phyloP scores from a whole-genome alignment of 129 eudicot species.

The Tagetes erecta region DNA sequence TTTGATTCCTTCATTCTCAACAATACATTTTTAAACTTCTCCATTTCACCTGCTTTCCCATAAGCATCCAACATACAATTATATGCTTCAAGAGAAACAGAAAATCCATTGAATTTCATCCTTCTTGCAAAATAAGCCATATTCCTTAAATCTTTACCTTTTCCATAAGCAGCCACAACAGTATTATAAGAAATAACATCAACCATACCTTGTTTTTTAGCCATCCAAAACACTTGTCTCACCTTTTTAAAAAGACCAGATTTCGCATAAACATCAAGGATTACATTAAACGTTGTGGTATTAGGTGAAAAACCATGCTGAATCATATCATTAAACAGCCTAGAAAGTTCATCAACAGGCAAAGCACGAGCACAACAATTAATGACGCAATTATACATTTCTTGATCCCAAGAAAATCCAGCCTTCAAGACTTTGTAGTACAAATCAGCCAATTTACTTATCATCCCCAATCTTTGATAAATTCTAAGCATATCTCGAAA shows the following conservation, averaged over 20 bases:
- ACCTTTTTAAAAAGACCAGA: conserved; percentile 69
- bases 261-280: conserved; percentile 84
- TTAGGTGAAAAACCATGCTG: conserved; percentile 64
- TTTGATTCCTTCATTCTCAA: conserved; percentile 69
- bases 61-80: conserved; percentile 94
- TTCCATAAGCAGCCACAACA: conserved; percentile 78
- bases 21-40: conserved; percentile 69
- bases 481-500: conserved; percentile 86
- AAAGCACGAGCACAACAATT: conserved; percentile 94
- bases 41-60: conserved; percentile 89
- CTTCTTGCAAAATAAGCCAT: conserved; percentile 64
- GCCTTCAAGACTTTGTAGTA: conserved; percentile 76
- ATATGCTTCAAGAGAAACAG: conserved; percentile 90
- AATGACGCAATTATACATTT: conserved; percentile 87
- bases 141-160: conserved; percentile 50
- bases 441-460: conserved; percentile 60
- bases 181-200: conserved; percentile 90
- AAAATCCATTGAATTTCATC: conserved; percentile 83
- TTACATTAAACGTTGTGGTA: conserved; percentile 65
- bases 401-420: conserved; percentile 80
- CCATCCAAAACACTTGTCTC: conserved; percentile 68
- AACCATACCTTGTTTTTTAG: conserved; percentile 60
- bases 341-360: conserved; percentile 87
- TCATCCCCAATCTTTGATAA: conserved; percentile 72
- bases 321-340: conserved; percentile 88